Percentiles rank a stretch among this genome's conserved stretches.
These are phyloP conservation scores for Picochlorum sp. DNA, from an alignment of 139 green algal genomes.

Conservation along the genomic window DNA sequence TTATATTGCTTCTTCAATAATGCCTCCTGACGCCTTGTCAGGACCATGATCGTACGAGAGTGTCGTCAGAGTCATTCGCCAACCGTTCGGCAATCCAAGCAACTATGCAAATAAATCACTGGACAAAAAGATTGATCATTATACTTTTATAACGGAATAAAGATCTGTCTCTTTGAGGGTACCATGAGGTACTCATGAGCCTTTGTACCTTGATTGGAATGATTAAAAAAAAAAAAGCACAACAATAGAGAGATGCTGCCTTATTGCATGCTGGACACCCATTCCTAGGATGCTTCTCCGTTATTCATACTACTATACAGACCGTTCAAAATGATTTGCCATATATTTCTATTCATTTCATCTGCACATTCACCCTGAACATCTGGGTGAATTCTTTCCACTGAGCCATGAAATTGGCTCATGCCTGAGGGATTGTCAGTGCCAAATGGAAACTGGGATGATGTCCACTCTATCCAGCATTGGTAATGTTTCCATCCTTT, in stretches of 20 bases:
- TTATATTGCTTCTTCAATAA: constrained; percentile 11
- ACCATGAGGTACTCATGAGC: too few relatives aligned
- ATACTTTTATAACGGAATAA: too few relatives aligned
- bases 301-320: neutral
- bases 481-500: constrained; percentile 3
- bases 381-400: constrained; percentile 4
- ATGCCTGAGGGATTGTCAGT: constrained; percentile 3
- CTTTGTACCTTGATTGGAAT: too few relatives aligned
- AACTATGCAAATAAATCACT: too few relatives aligned
- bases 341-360: constrained; percentile 12
- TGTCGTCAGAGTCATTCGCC: too few relatives aligned
- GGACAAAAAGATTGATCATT: too few relatives aligned
- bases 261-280: too few relatives aligned
- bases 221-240: too few relatives aligned
- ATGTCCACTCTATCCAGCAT: constrained; percentile 10
- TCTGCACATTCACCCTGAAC: constrained; percentile 8
- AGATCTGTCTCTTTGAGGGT: too few relatives aligned
- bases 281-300: too few relatives aligned
- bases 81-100: too few relatives aligned
- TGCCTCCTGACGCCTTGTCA: constrained; percentile 7
- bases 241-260: too few relatives aligned
- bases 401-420: neutral
- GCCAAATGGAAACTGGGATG: constrained; percentile 1
- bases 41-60: constrained; percentile 3
- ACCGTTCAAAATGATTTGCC: constrained; percentile 8